These are phyloP conservation scores for Globisporangium nagaii DNA, from an alignment of 352 stramenopile genomes.

Conservation along the genomic window DNA sequence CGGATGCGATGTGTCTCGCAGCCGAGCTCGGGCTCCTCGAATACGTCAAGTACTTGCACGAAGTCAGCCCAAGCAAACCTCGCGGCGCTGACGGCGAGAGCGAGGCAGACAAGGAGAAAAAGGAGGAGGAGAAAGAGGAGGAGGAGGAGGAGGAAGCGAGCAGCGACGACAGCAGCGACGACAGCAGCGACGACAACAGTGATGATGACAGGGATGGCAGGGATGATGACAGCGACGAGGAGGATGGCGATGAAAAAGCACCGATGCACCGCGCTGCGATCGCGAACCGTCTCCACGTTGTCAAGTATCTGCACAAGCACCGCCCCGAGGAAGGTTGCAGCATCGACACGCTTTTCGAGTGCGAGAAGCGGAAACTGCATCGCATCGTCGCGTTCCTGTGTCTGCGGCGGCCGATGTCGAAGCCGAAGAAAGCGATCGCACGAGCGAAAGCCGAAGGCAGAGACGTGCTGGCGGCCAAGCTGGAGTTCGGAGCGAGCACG, in stretches of 20 bases:
- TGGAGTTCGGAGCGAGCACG: background rate
- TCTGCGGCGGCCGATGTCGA: background rate
- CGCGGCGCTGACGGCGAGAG: too few species aligned
- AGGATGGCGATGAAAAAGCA: too few species aligned
- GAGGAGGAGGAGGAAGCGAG: too few species aligned
- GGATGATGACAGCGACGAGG: too few species aligned
- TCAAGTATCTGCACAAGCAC: conserved; percentile 1
- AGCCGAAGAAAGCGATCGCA: background rate
- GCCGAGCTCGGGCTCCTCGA: background rate
- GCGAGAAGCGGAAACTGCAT: background rate
- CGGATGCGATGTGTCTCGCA: background rate
- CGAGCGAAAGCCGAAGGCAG: background rate
- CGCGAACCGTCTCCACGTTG: background rate
- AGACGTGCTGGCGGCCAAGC: background rate
- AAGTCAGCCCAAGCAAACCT: too few species aligned
- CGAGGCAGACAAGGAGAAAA: too few species aligned
- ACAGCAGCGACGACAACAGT: background rate
- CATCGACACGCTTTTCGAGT: conserved; percentile 1
- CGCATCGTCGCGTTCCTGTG: background rate
- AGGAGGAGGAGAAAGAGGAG: too few species aligned
- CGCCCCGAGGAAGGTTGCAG: conserved; percentile 3
- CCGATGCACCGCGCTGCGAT: conserved; percentile 5
- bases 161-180: background rate
- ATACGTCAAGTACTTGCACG: background rate
- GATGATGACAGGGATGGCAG: too few species aligned